phyloP scores from a whole-genome alignment of 2,329 filamentous ascomycete genomes.

The Plectosphaerella plurivora region DNA sequence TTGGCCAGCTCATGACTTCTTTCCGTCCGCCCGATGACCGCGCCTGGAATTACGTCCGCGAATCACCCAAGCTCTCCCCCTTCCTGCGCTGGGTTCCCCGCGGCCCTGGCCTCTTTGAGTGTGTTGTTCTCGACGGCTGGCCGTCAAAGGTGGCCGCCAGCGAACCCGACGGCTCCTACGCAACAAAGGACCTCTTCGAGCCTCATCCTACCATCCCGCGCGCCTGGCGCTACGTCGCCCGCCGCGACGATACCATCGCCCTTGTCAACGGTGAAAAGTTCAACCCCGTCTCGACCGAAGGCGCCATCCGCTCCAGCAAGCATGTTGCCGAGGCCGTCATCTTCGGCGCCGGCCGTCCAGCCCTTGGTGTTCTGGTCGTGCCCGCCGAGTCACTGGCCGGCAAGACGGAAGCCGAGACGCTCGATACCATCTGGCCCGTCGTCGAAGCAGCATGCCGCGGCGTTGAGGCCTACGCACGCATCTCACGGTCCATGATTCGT shows the following conservation, averaged over 20 bases:
- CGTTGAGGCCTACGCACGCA: slow-evolving; percentile 25
- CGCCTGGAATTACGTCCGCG: slow-evolving; percentile 57
- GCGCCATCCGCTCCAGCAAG: slow-evolving; percentile 37
- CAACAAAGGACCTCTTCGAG: slow-evolving; percentile 59
- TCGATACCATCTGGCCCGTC: slow-evolving; percentile 26
- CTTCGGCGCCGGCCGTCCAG: slow-evolving; percentile 54
- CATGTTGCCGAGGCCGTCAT: slow-evolving; percentile 51
- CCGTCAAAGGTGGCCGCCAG: slow-evolving; percentile 49
- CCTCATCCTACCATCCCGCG: slow-evolving; percentile 43
- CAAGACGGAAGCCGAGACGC: slow-evolving; percentile 17
- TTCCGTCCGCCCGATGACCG: slow-evolving; percentile 47
- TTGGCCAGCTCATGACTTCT: slow-evolving; percentile 58
- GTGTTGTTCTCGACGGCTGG: slow-evolving; percentile 29
- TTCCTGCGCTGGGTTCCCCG: slow-evolving; percentile 24
- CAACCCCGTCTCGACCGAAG: slow-evolving; percentile 58
- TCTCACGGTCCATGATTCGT: slow-evolving; percentile 44
- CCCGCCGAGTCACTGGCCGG: slow-evolving; percentile 14
- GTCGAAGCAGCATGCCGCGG: slow-evolving; percentile 24
- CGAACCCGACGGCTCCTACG: slow-evolving; percentile 54
- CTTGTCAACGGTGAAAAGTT: slow-evolving; percentile 67
- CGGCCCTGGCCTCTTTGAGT: slow-evolving; percentile 30
- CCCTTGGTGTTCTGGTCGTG: slow-evolving; percentile 54
- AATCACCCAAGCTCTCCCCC: slow-evolving; percentile 33
- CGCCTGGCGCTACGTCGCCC: slow-evolving; percentile 59
- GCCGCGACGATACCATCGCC: slow-evolving; percentile 57